These are phyloP conservation scores for Bipolaris cookei DNA, from an alignment of 2,329 filamentous ascomycete species.

Conservation along the genomic window DNA sequence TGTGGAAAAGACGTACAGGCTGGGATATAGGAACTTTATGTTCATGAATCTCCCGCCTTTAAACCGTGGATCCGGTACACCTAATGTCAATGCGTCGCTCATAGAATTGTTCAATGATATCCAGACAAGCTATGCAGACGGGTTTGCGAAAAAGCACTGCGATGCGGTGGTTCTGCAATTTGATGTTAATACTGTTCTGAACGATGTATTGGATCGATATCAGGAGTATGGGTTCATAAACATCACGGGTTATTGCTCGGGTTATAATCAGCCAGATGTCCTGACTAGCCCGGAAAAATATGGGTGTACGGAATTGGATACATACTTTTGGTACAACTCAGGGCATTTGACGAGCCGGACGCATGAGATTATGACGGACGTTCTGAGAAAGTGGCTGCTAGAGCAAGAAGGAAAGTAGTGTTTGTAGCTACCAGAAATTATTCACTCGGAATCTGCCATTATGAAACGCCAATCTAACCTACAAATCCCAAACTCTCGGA, in stretches of 20 bases:
- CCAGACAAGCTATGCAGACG: constrained; percentile 43
- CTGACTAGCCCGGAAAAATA: constrained; percentile 52
- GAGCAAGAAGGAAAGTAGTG: constrained; percentile 9
- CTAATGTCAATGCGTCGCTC: constrained; percentile 56
- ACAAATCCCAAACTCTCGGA: constrained; percentile 7
- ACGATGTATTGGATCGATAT: constrained; percentile 53
- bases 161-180: constrained; percentile 53
- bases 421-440: not conserved
- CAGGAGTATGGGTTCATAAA: constrained; percentile 54
- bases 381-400: constrained; percentile 28
- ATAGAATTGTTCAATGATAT: constrained; percentile 55
- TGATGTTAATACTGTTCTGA: constrained; percentile 54
- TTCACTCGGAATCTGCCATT: not conserved
- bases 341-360: constrained; percentile 55
- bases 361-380: constrained; percentile 49
- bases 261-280: constrained; percentile 57
- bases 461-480: not conserved
- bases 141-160: constrained; percentile 43
- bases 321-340: constrained; percentile 59
- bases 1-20: constrained; percentile 50
- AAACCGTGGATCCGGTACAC: constrained; percentile 51
- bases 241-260: constrained; percentile 54
- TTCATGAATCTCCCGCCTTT: constrained; percentile 61
- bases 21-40: constrained; percentile 56
- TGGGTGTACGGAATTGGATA: constrained; percentile 53